Conservation (phyloP, 2,329 filamentous ascomycete genomes). For the Microcyclospora tardicrescens region DNA sequence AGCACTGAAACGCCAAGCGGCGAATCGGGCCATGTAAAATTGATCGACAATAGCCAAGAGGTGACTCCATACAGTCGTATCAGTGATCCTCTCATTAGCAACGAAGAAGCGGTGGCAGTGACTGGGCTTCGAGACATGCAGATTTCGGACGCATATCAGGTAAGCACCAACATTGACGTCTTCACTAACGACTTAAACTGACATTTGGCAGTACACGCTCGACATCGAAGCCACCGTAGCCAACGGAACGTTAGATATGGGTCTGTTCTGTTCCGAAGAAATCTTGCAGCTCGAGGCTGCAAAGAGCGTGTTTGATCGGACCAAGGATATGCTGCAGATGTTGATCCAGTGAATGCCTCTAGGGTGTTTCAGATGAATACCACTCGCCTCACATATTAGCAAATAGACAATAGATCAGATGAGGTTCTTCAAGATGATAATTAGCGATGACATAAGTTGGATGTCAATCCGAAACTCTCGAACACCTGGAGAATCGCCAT, state of each 20-base stretch:
- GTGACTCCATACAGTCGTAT: too few relatives aligned
- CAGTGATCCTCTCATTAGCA: neutral
- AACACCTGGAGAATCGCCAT: too few relatives aligned
- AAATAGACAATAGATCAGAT: too few relatives aligned
- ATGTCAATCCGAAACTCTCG: too few relatives aligned
- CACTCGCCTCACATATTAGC: too few relatives aligned
- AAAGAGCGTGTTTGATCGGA: constrained; percentile 23
- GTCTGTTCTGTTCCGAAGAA: constrained; percentile 36
- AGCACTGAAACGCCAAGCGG: too few relatives aligned
- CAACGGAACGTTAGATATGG: constrained; percentile 38
- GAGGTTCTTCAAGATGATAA: too few relatives aligned
- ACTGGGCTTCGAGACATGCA: neutral
- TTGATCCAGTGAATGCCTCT: neutral
- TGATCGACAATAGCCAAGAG: too few relatives aligned
- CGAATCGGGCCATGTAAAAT: too few relatives aligned
- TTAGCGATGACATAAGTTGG: too few relatives aligned
- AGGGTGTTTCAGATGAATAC: too few relatives aligned
- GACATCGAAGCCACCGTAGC: constrained; percentile 43
- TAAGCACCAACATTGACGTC: constrained; percentile 2
- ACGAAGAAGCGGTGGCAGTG: constrained; percentile 5
- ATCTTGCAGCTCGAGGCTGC: constrained; percentile 29
- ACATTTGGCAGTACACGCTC: constrained; percentile 33
- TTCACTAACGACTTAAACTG: constrained; percentile 4
- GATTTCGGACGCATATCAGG: constrained; percentile 3
- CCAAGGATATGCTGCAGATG: constrained; percentile 15